Conservation (phyloP, 495 filamentous ascomycete species). For the Neurospora terricola region DNA sequence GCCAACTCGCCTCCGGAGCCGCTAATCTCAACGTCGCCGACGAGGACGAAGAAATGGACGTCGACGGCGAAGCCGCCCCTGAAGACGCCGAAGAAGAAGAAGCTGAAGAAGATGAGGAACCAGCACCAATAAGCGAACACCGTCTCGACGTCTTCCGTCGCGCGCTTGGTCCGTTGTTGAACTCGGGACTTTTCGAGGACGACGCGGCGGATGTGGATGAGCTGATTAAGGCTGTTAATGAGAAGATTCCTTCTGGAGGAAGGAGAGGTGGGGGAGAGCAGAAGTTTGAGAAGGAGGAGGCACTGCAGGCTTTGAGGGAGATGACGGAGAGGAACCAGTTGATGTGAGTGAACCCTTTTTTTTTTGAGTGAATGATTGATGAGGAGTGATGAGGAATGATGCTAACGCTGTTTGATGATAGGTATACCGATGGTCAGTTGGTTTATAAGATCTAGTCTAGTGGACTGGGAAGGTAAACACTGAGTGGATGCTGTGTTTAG, state of each 20-base stretch:
- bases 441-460: constrained; percentile 35
- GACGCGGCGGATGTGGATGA: constrained; percentile 68
- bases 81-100: constrained; percentile 7
- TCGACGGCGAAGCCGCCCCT: constrained; percentile 7
- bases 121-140: constrained; percentile 44
- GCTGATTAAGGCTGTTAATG: constrained; percentile 73
- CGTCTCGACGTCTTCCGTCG: constrained; percentile 68
- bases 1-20: constrained; percentile 24
- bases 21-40: constrained; percentile 25
- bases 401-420: constrained; percentile 20
- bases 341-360: constrained; percentile 59
- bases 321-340: constrained; percentile 82
- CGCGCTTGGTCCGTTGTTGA: constrained; percentile 70
- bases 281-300: constrained; percentile 62
- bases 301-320: constrained; percentile 59
- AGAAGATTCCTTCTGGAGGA: constrained; percentile 39
- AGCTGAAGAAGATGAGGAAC: constrained; percentile 13
- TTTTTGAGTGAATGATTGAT: background rate
- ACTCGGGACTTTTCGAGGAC: constrained; percentile 65
- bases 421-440: constrained; percentile 36
- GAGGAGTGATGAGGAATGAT: background rate
- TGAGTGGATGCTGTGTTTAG: background rate
- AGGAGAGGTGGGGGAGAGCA: constrained; percentile 15
- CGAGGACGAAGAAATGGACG: constrained; percentile 4
- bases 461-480: background rate